phyloP scores from a whole-genome alignment of 2,329 filamentous ascomycete species.

The Penicillium hesseltinei region DNA sequence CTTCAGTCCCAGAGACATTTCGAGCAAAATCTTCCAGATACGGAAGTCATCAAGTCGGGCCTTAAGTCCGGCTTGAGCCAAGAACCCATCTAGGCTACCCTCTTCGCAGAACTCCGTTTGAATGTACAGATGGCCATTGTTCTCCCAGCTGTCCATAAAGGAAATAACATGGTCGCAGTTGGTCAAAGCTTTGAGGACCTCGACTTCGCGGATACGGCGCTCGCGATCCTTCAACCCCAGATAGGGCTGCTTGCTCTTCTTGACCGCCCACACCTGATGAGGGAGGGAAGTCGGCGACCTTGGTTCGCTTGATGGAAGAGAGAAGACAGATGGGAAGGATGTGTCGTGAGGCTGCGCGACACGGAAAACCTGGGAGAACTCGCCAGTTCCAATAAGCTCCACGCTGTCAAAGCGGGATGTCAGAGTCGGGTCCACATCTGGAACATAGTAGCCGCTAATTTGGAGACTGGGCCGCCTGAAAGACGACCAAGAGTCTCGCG shows the following conservation, averaged over 20 bases:
- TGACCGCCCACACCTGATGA: slow-evolving; percentile 78
- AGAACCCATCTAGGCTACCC: slow-evolving; percentile 82
- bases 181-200: slow-evolving; percentile 71
- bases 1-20: slow-evolving; percentile 77
- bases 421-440: slow-evolving; percentile 72
- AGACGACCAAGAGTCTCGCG: slow-evolving; percentile 57
- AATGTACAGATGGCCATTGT: slow-evolving; percentile 82
- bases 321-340: slow-evolving; percentile 43
- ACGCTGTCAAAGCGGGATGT: slow-evolving; percentile 76
- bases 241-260: slow-evolving; percentile 83
- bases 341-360: slow-evolving; percentile 55
- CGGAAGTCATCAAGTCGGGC: slow-evolving; percentile 93
- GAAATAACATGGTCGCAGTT: slow-evolving; percentile 82
- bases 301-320: slow-evolving; percentile 48
- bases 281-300: slow-evolving; percentile 56
- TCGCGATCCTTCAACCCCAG: slow-evolving; percentile 76
- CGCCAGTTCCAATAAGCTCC: slow-evolving; percentile 77
- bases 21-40: slow-evolving; percentile 96
- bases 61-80: slow-evolving; percentile 76
- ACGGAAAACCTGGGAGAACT: slow-evolving; percentile 90
- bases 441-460: slow-evolving; percentile 66
- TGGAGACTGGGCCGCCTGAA: slow-evolving; percentile 64
- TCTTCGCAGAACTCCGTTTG: slow-evolving; percentile 97
- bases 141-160: slow-evolving; percentile 84
- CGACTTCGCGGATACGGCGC: slow-evolving; percentile 78